These are phyloP conservation scores for Claviceps purpurea DNA, from an alignment of 2,329 filamentous ascomycete genomes.

Conservation along the genomic window DNA sequence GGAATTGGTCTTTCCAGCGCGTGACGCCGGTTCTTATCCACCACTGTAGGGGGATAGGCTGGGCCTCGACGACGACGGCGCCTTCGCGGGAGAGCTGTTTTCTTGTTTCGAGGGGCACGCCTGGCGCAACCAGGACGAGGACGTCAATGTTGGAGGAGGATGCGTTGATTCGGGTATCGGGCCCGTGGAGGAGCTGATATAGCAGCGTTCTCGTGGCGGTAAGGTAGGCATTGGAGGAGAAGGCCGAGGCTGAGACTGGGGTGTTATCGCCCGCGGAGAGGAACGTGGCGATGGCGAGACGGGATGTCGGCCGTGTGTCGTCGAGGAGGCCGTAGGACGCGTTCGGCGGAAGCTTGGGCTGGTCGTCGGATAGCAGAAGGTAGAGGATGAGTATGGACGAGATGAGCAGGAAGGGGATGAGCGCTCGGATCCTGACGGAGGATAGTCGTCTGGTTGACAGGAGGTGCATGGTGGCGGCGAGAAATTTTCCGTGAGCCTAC, in stretches of 20 bases:
- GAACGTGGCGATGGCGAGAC: conserved; percentile 2
- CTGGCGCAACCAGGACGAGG: not conserved
- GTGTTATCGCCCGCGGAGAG: not conserved
- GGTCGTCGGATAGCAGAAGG: not conserved
- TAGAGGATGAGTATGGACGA: not conserved
- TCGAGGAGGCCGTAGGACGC: not conserved
- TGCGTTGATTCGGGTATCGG: conserved; percentile 19
- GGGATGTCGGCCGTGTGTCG: not conserved
- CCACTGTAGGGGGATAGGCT: conserved; percentile 12
- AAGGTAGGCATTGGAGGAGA: conserved; percentile 18
- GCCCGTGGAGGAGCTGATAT: conserved; percentile 27
- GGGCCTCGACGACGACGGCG: conserved; percentile 7
- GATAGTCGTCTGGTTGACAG: not conserved
- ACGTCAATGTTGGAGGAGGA: not conserved
- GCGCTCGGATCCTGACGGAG: not conserved
- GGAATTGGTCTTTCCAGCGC: conserved; percentile 29
- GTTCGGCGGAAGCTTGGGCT: not conserved
- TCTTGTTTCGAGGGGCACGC: not conserved
- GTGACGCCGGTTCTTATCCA: conserved; percentile 23
- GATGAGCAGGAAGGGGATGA: not conserved
- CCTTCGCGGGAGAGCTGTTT: not conserved
- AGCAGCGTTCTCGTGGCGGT: conserved; percentile 22
- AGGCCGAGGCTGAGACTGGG: not conserved
- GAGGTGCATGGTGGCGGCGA: not conserved
- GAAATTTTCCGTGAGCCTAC: not conserved